Base-by-base conservation (phyloP, 495 filamentous ascomycete genomes). In the Penicillium longicatenatum region DNA sequence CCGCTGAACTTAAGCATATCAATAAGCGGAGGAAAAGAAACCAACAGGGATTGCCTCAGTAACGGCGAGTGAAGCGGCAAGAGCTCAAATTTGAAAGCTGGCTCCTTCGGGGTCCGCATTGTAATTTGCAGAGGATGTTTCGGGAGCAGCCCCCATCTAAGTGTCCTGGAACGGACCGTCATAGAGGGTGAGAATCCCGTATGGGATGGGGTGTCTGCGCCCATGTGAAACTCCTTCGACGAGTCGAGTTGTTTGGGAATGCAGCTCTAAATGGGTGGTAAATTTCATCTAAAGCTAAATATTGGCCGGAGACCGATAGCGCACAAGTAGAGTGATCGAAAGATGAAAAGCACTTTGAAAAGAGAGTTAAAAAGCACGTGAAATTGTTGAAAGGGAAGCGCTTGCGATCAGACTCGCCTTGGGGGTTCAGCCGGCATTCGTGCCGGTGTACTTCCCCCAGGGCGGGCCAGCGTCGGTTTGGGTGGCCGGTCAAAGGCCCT, bases 351-450 rank as follows among this genome's bases (percentile, higher is more conserved):
- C 58, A 60, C 58, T 60, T 60, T 60, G 83, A 87, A 86, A 86
- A 86, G 80, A 84, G 77, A 86, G 85, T 81, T 86, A 86, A 87
- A 87, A 70, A 87, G 83, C 77, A 86, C 80, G 84, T 86, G 81
- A 87, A 87, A 86, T 86, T 87, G 80, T 85, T 87, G 80, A 86
- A 85, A 86, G 83, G 83, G 84, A 86, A 86, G 82, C 83, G 82
- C 79, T 84, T 82, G 73, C 77, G 73, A 81, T 74, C 64, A 64
- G 59, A 77, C 80, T 85, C 79, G 82, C 74, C 47, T 50, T 17
- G 16, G 30, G 47, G 47, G 47, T 50, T 50, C 48, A 50, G 20
- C 79, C 71, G 70, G 68, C 70, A 70, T 83, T 84, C 67, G 80
- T 68, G 70, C 71, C 69, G 72, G 83, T 81, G 73, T 73, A 85